phyloP scores from a whole-genome alignment of 495 filamentous ascomycete species.

The Bacidia gigantensis region DNA sequence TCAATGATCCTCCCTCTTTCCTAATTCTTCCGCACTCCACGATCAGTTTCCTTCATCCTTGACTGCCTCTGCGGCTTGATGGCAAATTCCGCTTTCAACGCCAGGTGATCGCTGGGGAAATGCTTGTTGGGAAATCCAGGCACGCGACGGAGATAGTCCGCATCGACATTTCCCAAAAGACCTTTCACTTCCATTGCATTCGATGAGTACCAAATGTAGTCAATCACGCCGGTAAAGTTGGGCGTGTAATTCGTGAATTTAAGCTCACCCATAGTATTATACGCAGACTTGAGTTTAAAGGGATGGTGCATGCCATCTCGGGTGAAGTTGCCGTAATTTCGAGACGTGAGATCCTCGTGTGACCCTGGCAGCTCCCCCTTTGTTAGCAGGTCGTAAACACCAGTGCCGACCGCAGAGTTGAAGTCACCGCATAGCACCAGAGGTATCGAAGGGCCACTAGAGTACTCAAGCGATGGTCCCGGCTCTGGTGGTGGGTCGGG shows the following conservation, averaged over 20 bases:
- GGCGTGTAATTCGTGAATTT: slow-evolving; percentile 95
- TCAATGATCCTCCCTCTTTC: background rate
- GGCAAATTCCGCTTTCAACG: slow-evolving; percentile 80
- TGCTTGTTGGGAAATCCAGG: slow-evolving; percentile 96
- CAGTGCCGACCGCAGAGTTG: slow-evolving; percentile 73
- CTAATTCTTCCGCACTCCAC: slow-evolving; percentile 31
- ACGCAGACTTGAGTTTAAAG: slow-evolving; percentile 83
- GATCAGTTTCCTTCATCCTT: slow-evolving; percentile 59
- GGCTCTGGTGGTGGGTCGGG: slow-evolving; percentile 35
- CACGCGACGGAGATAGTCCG: slow-evolving; percentile 74
- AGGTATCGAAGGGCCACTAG: slow-evolving; percentile 72
- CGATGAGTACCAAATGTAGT: slow-evolving; percentile 94
- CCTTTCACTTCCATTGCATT: slow-evolving; percentile 79
- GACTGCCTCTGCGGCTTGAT: slow-evolving; percentile 69
- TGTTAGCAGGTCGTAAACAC: slow-evolving; percentile 77
- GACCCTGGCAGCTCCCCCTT: slow-evolving; percentile 55
- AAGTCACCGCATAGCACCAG: slow-evolving; percentile 89
- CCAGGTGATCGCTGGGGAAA: slow-evolving; percentile 93
- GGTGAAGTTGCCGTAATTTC: slow-evolving; percentile 81
- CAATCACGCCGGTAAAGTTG: slow-evolving; percentile 75
- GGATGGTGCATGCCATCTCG: slow-evolving; percentile 83
- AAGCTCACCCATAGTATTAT: slow-evolving; percentile 62
- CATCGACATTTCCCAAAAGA: slow-evolving; percentile 81
- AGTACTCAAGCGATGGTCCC: slow-evolving; percentile 62
- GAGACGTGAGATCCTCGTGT: slow-evolving; percentile 61